Base-by-base conservation (phyloP, 345 rosid species). In the Eucalyptus shirleyi region DNA sequence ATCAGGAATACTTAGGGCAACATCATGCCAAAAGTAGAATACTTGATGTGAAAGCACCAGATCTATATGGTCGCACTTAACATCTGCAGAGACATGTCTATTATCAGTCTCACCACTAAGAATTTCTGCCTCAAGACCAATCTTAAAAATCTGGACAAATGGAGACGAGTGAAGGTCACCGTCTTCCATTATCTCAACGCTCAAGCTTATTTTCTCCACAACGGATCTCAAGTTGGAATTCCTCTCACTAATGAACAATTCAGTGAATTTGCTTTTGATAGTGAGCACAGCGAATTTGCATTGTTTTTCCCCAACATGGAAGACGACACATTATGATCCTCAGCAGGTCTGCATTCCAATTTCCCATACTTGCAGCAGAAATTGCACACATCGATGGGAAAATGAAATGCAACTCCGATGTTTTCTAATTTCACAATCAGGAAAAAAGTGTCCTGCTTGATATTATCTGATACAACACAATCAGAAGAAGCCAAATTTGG, bases 21-120 rank as follows among this genome's bases (percentile, higher is more conserved):
- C 90, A 90, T 92, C 95, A 90, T 92, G 93, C 95, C 95, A 96
- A 91, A 97, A 96, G 92, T 93, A 92, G 88, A 97, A 90, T 87
- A 94, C 94, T 88, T 92, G 93, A 95, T 95, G 95, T 53, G 99
- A 94, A 91, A 96, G 93, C 94, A 94, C 92, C 88, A 94, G 86
- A 88, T 96, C 96, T 87, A 95, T 89, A 86, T 80, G 93, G 86
- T 96, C 95, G 88, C 95, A 96, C 42, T 94, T 92, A 89, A 96
- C 86, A 56, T 89, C 94, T 56, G 91, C 87, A 87, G 89, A 91
- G 49, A 93, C 88, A 89, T 47, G 90, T 88, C 90, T 86, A 90
- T 87, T 88, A 56, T 93, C 92, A 86, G 88, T 88, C 88, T 93
- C 89, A 89, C 90, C 90, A 90, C 88, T 90, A 87, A 81, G 90